These are phyloP conservation scores for Aurantiochytrium sp. DNA, from an alignment of 108 stramenopile species.

Conservation along the genomic window DNA sequence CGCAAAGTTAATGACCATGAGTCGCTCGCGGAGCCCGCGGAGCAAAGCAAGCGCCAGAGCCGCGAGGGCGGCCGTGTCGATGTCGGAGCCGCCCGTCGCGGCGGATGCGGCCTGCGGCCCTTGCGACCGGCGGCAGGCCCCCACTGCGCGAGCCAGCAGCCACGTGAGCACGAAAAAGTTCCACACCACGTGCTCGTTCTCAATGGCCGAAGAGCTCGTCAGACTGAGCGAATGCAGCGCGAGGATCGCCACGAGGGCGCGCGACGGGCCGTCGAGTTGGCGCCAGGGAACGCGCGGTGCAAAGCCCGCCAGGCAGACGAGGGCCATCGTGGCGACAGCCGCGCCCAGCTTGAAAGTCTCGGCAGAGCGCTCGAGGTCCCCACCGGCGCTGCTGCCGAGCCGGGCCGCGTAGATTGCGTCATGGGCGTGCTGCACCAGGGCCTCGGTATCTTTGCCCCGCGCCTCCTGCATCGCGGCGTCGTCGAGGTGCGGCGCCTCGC, in stretches of 20 bases:
- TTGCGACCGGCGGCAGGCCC: too few species aligned
- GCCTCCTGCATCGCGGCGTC: not conserved
- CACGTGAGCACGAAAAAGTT: not conserved
- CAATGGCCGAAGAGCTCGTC: slow-evolving; percentile 21
- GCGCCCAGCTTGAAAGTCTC: not conserved
- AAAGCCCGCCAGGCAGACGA: not conserved
- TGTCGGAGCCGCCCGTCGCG: too few species aligned
- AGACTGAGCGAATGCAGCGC: not conserved
- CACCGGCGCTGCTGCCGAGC: not conserved
- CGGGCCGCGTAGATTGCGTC: not conserved
- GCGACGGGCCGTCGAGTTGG: not conserved
- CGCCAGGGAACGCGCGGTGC: not conserved
- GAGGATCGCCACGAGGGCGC: not conserved
- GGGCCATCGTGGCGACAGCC: not conserved
- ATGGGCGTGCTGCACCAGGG: not conserved
- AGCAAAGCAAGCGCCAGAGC: too few species aligned
- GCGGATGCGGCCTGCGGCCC: too few species aligned
- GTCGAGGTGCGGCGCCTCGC: not conserved
- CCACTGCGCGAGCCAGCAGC: not conserved
- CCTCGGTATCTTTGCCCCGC: not conserved
- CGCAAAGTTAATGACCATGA: slow-evolving; percentile 6
- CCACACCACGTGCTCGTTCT: slow-evolving; percentile 27
- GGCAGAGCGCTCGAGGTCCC: not conserved
- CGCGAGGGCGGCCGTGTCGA: too few species aligned
- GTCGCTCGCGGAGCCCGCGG: not conserved